A percentile compares a stretch with the other conserved stretches of the same genome.
phyloP scores from a whole-genome alignment of 2,329 filamentous ascomycete genomes.

The Aspergillus pseudoglaucus region DNA sequence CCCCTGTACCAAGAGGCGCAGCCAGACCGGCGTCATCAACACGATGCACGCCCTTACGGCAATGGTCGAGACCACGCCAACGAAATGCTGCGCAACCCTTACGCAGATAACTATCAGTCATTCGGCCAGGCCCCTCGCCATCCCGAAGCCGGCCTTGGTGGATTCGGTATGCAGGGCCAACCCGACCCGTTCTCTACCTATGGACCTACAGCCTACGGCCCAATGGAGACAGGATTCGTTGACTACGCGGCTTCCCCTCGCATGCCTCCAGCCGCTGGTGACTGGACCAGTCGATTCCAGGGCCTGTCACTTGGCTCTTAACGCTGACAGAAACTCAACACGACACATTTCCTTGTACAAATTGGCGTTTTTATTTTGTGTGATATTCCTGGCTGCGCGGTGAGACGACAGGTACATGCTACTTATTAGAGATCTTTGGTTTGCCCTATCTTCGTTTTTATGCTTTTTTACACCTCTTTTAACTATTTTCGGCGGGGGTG shows the following conservation, averaged over 20 bases:
- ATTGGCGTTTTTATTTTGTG: not conserved
- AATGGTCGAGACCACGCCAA: slow-evolving; percentile 24
- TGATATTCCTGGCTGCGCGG: not conserved
- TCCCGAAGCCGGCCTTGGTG: slow-evolving; percentile 22
- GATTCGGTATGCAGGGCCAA: slow-evolving; percentile 20
- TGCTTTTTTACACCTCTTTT: not conserved
- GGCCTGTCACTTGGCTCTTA: slow-evolving; percentile 63
- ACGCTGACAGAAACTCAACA: slow-evolving; percentile 5
- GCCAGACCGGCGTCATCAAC: slow-evolving; percentile 37
- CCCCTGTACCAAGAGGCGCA: slow-evolving; percentile 42
- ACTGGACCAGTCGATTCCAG: slow-evolving; percentile 62
- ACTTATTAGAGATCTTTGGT: not conserved
- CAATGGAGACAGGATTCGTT: slow-evolving; percentile 30
- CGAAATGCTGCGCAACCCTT: slow-evolving; percentile 27
- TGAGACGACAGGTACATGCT: not conserved
- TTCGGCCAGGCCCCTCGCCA: slow-evolving; percentile 28
- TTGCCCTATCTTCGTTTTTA: not conserved
- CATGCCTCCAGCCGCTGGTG: slow-evolving; percentile 35
- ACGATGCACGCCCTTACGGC: slow-evolving; percentile 27
- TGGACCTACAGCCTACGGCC: slow-evolving; percentile 26
- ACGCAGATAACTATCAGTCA: slow-evolving; percentile 32
- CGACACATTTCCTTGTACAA: slow-evolving; percentile 1
- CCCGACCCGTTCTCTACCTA: slow-evolving; percentile 33
- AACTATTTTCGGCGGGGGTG: not conserved
- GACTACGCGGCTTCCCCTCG: slow-evolving; percentile 29